phyloP scores from a whole-genome alignment of 2,329 filamentous ascomycete genomes.

The Trichoderma pleuroti region DNA sequence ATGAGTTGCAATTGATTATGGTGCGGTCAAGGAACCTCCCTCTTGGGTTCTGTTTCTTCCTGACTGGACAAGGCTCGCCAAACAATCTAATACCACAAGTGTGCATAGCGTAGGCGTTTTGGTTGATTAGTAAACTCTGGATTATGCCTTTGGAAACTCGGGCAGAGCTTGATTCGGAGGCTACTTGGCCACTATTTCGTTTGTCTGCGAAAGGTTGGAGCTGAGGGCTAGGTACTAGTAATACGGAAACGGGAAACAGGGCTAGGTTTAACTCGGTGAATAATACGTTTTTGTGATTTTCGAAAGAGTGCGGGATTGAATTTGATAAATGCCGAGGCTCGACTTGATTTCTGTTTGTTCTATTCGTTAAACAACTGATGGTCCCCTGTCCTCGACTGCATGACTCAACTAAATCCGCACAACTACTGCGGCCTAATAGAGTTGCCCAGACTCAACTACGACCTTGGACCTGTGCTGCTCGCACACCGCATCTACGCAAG shows the following conservation, averaged over 20 bases:
- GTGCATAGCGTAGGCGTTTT: slow-evolving; percentile 28
- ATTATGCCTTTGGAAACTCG: neutral
- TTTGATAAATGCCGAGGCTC: neutral
- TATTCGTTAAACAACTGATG: neutral
- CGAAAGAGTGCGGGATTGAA: neutral
- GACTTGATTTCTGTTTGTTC: neutral
- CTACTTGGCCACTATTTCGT: neutral
- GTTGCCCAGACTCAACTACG: neutral
- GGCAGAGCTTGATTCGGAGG: neutral
- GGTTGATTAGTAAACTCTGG: neutral
- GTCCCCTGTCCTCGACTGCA: neutral
- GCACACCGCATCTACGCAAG: neutral
- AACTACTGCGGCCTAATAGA: neutral
- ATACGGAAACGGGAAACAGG: neutral
- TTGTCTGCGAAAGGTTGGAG: neutral
- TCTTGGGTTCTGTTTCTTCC: neutral
- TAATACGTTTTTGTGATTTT: neutral
- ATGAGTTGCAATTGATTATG: neutral
- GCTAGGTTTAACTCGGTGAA: neutral
- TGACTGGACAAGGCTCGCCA: neutral
- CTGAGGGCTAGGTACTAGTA: neutral
- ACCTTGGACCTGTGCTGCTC: neutral
- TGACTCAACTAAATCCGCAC: neutral
- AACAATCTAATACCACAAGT: neutral
- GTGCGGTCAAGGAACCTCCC: neutral